Evolutionary conservation across 1,139 yeast genomes (phyloP).

Genomic region (Geotrichum siamense): DNA sequence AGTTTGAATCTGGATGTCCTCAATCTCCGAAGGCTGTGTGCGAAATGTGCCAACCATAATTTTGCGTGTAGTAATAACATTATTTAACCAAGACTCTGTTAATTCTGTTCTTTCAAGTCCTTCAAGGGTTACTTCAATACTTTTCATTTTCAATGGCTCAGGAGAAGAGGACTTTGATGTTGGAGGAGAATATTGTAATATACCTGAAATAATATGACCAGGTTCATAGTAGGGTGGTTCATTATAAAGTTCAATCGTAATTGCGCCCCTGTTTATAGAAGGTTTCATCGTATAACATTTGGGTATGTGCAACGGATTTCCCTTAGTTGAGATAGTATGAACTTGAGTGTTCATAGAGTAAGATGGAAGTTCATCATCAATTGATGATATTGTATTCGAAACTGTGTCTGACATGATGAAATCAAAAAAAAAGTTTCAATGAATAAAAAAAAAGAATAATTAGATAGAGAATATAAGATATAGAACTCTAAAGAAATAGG

Average conservation of each 20-base stretch:
- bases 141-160: background rate
- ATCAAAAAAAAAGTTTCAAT: background rate
- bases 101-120: background rate
- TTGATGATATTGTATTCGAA: background rate
- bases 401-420: background rate
- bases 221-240: background rate
- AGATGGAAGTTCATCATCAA: background rate
- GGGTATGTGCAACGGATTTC: background rate
- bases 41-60: background rate
- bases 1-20: background rate
- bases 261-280: too few relatives aligned
- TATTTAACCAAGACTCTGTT: background rate
- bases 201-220: conserved; percentile 1
- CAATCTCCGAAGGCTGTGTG: background rate
- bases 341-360: background rate
- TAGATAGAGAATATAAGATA: too few relatives aligned
- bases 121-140: background rate
- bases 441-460: too few relatives aligned
- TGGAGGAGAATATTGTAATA: background rate
- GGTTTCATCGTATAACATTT: too few relatives aligned
- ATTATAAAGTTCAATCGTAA: background rate
- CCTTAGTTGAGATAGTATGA: background rate
- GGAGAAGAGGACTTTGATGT: background rate
- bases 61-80: background rate
- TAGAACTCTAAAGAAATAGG: too few relatives aligned